Base-by-base conservation (phyloP, 352 stramenopile genomes). In the Pythium rishiriense region DNA sequence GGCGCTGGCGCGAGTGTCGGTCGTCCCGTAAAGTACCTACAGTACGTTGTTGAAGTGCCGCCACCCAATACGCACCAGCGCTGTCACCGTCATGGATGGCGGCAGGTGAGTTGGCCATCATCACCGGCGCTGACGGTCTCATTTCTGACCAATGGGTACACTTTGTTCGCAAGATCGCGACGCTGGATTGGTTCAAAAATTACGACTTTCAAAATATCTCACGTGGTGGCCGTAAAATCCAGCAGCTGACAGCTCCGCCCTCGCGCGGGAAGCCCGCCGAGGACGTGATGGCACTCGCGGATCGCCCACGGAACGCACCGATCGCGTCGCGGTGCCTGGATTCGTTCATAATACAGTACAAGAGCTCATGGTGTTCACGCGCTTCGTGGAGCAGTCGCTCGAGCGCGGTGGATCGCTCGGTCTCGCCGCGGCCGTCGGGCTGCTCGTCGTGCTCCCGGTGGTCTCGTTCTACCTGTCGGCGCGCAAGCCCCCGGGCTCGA, bases 401-500 rank as follows among this genome's bases (percentile, higher is more conserved):
- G 52, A 59, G 29, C n/a, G n/a, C n/a, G 39, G 42, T 14, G 25
- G 43, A 17, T 26, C 24, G 22, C 45, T 64, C 24, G 49, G 19
- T 31, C 31, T 49, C 33, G 57, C 22, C 2, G 11, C 50, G 3
- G n/a, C n/a, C n/a, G n/a, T n/a, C n/a, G 35, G 29, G 7, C 17
- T 57, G n/a, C 45, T 49, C 24, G 24, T 64, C 15, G 47, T 35
- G 15, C 31, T 49, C 45, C 39, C 57, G 11, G 46, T 64, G 31
- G 57, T 64, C 31, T 29, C 31, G 25, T 62, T 21, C 31, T 46
- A 6, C 29, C 29, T 10, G 2, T 37, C 11, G 17, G 24, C 47
- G 47, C 8, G n/a, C 55, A 55, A 43, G 43, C 31, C 24, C 6
- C 4, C 8, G 22, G 19, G 11, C 21, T 24, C 5, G 22, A 52